These are phyloP conservation scores for Metarhizium robertsii DNA, from an alignment of 2,329 filamentous ascomycete species.

Conservation along the genomic window DNA sequence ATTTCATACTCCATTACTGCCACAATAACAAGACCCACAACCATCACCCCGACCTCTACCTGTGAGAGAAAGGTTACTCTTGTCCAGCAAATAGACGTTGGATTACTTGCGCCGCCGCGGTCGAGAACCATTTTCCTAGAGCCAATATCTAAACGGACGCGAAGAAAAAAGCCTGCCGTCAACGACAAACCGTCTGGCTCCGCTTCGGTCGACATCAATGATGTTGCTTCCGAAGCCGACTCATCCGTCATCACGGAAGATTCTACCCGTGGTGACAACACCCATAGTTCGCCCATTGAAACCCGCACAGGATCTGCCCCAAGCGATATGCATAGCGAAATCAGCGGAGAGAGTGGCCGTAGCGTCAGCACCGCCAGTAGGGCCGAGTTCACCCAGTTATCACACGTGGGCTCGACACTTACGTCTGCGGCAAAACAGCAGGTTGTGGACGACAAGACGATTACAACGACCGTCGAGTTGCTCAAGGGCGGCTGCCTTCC, in stretches of 20 bases:
- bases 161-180: constrained; percentile 46
- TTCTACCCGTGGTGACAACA: constrained; percentile 22
- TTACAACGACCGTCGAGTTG: constrained; percentile 78
- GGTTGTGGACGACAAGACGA: constrained; percentile 59
- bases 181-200: constrained; percentile 32
- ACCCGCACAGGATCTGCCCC: constrained; percentile 16
- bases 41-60: constrained; percentile 69
- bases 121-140: constrained; percentile 80
- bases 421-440: constrained; percentile 28
- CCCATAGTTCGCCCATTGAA: constrained; percentile 23
- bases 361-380: constrained; percentile 58
- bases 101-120: constrained; percentile 61
- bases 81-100: constrained; percentile 77
- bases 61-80: constrained; percentile 76
- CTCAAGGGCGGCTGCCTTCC: constrained; percentile 75
- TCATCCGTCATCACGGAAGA: constrained; percentile 31
- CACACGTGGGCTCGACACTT: constrained; percentile 20
- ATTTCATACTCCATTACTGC: constrained; percentile 87
- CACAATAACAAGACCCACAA: constrained; percentile 79
- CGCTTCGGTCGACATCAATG: constrained; percentile 30
- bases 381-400: constrained; percentile 29
- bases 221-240: constrained; percentile 24
- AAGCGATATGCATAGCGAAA: constrained; percentile 54
- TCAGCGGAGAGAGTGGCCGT: constrained; percentile 60
- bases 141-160: constrained; percentile 65